phyloP scores from a whole-genome alignment of 257 asterid genomes.

The Gentiana macrophylla region DNA sequence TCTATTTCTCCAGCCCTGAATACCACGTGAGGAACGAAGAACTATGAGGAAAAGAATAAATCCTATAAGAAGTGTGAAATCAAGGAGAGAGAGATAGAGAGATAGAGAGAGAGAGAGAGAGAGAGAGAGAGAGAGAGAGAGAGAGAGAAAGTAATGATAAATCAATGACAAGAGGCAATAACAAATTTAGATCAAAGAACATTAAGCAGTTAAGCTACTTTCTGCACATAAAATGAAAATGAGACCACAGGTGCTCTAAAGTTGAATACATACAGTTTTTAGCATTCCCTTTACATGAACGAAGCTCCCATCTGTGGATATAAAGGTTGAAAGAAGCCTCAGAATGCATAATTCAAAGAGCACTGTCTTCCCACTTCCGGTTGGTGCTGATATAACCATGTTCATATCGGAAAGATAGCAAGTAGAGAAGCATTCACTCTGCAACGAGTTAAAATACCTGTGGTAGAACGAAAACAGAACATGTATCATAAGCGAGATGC shows the following conservation, averaged over 20 bases:
- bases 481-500: not conserved
- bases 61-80: too few relatives aligned
- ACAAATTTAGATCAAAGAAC: conserved; percentile 1
- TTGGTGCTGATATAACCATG: conserved; percentile 97
- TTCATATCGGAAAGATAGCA: conserved; percentile 77
- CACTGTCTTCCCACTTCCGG: conserved; percentile 97
- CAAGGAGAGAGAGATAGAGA: too few relatives aligned
- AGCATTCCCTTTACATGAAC: conserved; percentile 61
- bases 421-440: conserved; percentile 88
- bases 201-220: not conserved
- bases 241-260: not conserved
- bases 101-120: too few relatives aligned
- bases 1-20: too few relatives aligned
- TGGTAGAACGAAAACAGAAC: conserved; percentile 7
- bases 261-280: conserved; percentile 56
- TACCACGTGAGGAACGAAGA: too few relatives aligned
- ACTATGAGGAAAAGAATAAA: too few relatives aligned
- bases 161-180: too few relatives aligned
- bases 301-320: conserved; percentile 51
- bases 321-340: conserved; percentile 86
- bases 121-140: too few relatives aligned
- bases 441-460: conserved; percentile 93
- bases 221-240: not conserved
- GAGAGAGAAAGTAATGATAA: too few relatives aligned
- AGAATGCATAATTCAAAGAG: conserved; percentile 92